Base-by-base conservation (phyloP, 805 yeast species). In the Candida hungchunana region DNA sequence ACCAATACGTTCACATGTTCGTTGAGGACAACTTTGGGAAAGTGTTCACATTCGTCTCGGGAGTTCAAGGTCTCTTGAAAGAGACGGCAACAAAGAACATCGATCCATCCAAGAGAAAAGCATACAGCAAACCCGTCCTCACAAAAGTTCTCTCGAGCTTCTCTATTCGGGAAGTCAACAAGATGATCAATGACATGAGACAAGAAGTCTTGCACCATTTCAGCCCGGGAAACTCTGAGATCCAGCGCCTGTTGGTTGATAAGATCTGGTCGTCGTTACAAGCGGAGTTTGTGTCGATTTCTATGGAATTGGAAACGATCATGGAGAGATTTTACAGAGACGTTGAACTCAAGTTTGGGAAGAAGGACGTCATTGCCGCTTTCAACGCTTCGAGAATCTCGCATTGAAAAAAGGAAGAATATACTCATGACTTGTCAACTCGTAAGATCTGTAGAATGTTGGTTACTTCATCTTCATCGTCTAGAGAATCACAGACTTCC, bases 241-340 rank as follows among this genome's bases (percentile, higher is more conserved):
- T 69, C 42, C 82, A 77, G 49, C 69, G 65, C 31, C 76, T 70
- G 29, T 54, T 85, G 26, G 60, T 78, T 26, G 77, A 73, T 25
- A 74, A 71, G 50, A 67, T 86, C 37, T 81, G 95, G 93, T 64
- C 69, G 12, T 77, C 82, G 14, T 60, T 84, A 39, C 86, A 81
- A 46, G 77, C 75, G 15, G 75, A 77, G 43, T 79, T 78, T 46
- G 71, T 74, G 15, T 66, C 70, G 6, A 63, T 75, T 18, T 75
- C 80, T 46, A 59, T 70, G 43, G 69, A 76, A 31, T 60, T 88
- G 39, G 69, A 68, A 43, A 62, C 66, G 1, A 66, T 83, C 14
- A 67, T 82, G 22, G 76, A 69, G 32, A 73, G 67, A 39, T 69
- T 69, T 41, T 68, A 66, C 37, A 64, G 65, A 34, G 81, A 77